Base-by-base conservation (phyloP, 495 filamentous ascomycete genomes). In the Letharia lupina region DNA sequence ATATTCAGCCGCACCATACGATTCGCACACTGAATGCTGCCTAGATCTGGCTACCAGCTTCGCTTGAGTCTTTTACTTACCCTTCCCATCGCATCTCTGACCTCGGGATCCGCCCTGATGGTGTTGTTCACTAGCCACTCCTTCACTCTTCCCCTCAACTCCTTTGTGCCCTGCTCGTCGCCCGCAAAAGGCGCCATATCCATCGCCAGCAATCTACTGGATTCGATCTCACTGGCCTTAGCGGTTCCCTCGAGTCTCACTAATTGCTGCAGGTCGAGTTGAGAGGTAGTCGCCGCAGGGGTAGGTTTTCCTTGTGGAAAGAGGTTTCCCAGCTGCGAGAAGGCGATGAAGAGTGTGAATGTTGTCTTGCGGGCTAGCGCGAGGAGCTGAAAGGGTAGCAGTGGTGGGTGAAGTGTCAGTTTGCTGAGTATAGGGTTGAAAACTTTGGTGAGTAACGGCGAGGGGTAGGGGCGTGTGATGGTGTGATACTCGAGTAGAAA, bases 381-480 rank as follows among this genome's bases (percentile, higher is more conserved):
- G 42, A 96, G 79, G 69, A 88, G 82, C 76, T 98, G 92, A 74
- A 96, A 98, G 15, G 90, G 94, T n/a, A 97, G 79, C 60, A 94
- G 88, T 6, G 87, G 83, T 37, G 83, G 73, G 66, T 87, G 86
- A 39, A 79, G 72, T 7, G 75, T 76, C 52, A 84, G 66, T 41
- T 71, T 72, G 11, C 70, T 70, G 41, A 89, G 71, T 58, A 95
- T 56, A 0, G 89, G 84, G 65, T 89, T 90, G 50, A 93, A 65
- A 47, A 91, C 68, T 4, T 74, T 75, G 31, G 79, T 78, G 23
- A 91, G 72, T 54, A 90, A 70, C 4, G 77, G 75, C 3, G 86
- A 82, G 64, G 79, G 79, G 8, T 77, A 74, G 0, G 89, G 86
- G 18, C 91, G 84, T 58, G 89, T 91, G 64, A 94, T 82, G 39